Evolutionary conservation across 257 asterid species (phyloP).

Genomic region (Solanum verrucosum): DNA sequence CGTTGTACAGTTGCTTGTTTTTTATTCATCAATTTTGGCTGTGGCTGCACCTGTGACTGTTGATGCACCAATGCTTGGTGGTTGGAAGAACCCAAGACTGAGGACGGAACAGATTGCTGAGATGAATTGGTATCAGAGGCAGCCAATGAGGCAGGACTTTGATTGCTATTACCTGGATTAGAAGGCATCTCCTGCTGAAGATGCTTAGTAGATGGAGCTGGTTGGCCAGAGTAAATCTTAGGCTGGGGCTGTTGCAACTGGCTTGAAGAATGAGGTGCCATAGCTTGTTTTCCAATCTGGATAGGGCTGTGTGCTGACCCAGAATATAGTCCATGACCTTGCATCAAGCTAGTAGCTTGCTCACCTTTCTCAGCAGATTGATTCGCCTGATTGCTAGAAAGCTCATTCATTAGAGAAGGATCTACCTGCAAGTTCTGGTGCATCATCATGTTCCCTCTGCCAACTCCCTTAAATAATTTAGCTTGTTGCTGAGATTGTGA

Average conservation of each 20-base stretch:
- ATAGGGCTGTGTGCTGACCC: slow-evolving; percentile 31
- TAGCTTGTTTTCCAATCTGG: slow-evolving; percentile 34
- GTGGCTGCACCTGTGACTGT: slow-evolving; percentile 25
- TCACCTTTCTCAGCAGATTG: slow-evolving; percentile 43
- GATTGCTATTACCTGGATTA: slow-evolving; percentile 41
- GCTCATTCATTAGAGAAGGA: slow-evolving; percentile 43
- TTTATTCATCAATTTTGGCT: slow-evolving; percentile 44
- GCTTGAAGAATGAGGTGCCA: slow-evolving; percentile 43
- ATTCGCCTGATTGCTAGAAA: slow-evolving; percentile 40
- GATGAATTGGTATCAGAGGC: slow-evolving; percentile 32
- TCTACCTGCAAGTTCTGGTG: slow-evolving; percentile 51
- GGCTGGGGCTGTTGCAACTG: slow-evolving; percentile 45
- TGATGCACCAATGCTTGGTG: slow-evolving; percentile 15
- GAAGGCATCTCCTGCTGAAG: slow-evolving; percentile 25
- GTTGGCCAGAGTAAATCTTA: slow-evolving; percentile 46
- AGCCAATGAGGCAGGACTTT: slow-evolving; percentile 35
- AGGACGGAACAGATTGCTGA: slow-evolving; percentile 40
- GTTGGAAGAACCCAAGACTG: slow-evolving; percentile 32
- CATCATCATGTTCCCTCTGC: slow-evolving; percentile 48
- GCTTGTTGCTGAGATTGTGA: slow-evolving; percentile 51
- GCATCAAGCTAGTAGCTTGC: slow-evolving; percentile 32
- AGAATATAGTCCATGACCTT: slow-evolving; percentile 36
- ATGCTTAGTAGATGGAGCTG: slow-evolving; percentile 36
- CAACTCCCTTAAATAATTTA: slow-evolving; percentile 63
- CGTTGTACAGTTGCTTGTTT: slow-evolving; percentile 42